Conservation (phyloP, 2,329 filamentous ascomycete species). For the Ampelomyces quisqualis region DNA sequence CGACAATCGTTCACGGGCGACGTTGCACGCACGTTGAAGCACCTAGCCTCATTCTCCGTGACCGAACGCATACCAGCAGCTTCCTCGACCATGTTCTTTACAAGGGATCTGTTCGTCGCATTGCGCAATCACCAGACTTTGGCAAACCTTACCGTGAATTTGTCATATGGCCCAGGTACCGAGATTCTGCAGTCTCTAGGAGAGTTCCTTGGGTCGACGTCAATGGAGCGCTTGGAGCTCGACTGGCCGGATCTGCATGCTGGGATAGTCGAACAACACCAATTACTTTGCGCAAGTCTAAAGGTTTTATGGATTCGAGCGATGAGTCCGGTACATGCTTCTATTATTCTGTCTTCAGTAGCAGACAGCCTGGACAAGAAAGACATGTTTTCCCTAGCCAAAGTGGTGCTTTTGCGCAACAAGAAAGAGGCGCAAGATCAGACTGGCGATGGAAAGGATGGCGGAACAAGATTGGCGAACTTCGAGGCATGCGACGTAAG, state of each 20-base stretch:
- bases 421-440: too few species aligned
- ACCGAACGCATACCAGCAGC: slow-evolving; percentile 13
- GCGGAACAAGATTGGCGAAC: too few species aligned
- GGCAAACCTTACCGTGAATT: slow-evolving; percentile 15
- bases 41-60: slow-evolving; percentile 21
- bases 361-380: too few species aligned
- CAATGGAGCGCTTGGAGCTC: slow-evolving; percentile 24
- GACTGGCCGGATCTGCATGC: slow-evolving; percentile 29
- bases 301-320: slow-evolving; percentile 22
- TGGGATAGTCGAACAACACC: slow-evolving; percentile 13
- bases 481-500: too few species aligned
- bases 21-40: slow-evolving; percentile 16
- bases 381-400: slow-evolving; percentile 9
- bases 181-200: slow-evolving; percentile 21
- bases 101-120: slow-evolving; percentile 17
- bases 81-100: slow-evolving; percentile 22
- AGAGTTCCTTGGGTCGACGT: slow-evolving; percentile 14
- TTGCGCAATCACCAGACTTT: slow-evolving; percentile 21
- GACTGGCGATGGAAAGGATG: too few species aligned
- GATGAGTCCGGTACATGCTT: too few species aligned
- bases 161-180: slow-evolving; percentile 19
- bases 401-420: slow-evolving; percentile 23
- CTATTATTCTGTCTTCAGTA: too few species aligned
- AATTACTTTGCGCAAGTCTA: slow-evolving; percentile 13
- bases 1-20: slow-evolving; percentile 18